Percentiles rank a stretch among this genome's conserved stretches.
Evolutionary conservation across 2,329 filamentous ascomycete genomes (phyloP).

Genomic region (Cercospora citrullina): DNA sequence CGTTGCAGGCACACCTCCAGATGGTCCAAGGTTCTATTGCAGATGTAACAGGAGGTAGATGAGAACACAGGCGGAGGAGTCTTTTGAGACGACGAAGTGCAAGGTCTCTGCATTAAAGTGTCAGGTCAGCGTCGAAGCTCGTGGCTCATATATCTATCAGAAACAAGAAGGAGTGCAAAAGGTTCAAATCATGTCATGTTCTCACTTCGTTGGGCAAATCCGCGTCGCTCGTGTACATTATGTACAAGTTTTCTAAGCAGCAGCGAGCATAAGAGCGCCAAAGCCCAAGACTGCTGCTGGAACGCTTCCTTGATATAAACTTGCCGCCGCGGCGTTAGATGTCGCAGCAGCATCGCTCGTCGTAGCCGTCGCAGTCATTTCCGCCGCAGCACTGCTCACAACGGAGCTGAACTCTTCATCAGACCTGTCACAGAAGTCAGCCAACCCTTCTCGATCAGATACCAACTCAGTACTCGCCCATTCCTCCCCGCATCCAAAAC

Average conservation of each 20-base stretch:
- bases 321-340: background rate
- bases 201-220: background rate
- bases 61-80: too few relatives aligned
- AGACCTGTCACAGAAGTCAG: slow-evolving; percentile 1
- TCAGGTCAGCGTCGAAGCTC: too few relatives aligned
- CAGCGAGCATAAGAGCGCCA: background rate
- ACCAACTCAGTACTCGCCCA: background rate
- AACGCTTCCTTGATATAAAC: background rate
- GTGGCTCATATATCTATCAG: too few relatives aligned
- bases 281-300: background rate
- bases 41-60: background rate
- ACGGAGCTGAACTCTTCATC: background rate
- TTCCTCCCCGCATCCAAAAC: slow-evolving; percentile 15
- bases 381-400: slow-evolving; percentile 6
- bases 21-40: slow-evolving; percentile 1
- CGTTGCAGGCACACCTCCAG: background rate
- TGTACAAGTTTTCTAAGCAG: background rate
- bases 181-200: background rate
- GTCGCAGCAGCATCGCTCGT: background rate
- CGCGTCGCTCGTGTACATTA: background rate
- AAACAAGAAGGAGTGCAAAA: too few relatives aligned
- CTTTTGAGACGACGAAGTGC: too few relatives aligned
- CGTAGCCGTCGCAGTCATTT: background rate
- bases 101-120: too few relatives aligned
- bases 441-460: background rate